These are phyloP conservation scores for Lathyrus oleraceus DNA, from an alignment of 306 rosid genomes.

Conservation along the genomic window DNA sequence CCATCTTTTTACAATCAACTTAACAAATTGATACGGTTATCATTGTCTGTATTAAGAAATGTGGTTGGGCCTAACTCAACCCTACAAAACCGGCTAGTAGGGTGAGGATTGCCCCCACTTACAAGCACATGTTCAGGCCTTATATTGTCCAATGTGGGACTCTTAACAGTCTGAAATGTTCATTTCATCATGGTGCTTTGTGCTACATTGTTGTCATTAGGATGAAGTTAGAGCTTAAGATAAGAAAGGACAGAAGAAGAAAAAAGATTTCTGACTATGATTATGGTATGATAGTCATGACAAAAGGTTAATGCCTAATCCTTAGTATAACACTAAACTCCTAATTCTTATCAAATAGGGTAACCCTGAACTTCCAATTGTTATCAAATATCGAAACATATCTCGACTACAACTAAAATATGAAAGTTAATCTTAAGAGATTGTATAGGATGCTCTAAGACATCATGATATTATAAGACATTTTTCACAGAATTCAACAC, in stretches of 20 bases:
- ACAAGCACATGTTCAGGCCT: too few species aligned
- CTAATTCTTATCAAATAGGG: too few species aligned
- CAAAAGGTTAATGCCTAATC: not conserved
- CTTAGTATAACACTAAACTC: too few species aligned
- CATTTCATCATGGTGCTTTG: constrained; percentile 7
- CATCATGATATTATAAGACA: not conserved
- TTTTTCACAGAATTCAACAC: not conserved
- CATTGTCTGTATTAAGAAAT: too few species aligned
- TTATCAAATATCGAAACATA: not conserved
- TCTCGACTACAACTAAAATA: not conserved
- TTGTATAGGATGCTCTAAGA: not conserved
- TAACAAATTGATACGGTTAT: constrained; percentile 8
- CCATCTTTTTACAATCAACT: not conserved
- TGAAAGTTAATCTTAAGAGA: not conserved
- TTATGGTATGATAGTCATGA: constrained; percentile 1
- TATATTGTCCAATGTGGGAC: too few species aligned
- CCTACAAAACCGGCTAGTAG: too few species aligned
- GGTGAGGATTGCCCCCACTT: too few species aligned
- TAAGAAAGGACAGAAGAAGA: not conserved
- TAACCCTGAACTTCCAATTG: not conserved
- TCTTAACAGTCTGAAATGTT: constrained; percentile 26
- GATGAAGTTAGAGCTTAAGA: not conserved
- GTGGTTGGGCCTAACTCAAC: too few species aligned
- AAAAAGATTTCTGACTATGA: not conserved
- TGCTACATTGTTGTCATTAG: constrained; percentile 12